Conservation (phyloP, 2,329 filamentous ascomycete genomes). For the Alternaria viburni region DNA sequence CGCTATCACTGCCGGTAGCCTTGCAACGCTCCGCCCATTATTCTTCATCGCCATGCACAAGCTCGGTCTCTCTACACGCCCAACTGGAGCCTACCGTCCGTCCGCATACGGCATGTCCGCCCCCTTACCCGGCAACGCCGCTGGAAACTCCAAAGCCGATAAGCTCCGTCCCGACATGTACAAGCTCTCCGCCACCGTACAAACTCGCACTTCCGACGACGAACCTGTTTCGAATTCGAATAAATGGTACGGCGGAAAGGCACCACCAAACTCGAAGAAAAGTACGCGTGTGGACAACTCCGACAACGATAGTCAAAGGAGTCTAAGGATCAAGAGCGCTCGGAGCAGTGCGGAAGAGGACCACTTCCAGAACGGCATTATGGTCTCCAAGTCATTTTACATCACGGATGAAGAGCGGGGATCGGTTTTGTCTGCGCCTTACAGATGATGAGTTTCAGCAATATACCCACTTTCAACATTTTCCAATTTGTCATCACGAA, state of each 20-base stretch:
- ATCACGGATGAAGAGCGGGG: conserved; percentile 38
- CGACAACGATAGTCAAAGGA: conserved; percentile 34
- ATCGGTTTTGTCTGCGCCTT: conserved; percentile 7
- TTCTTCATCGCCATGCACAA: conserved; percentile 33
- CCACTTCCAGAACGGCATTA: conserved; percentile 29
- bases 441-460: neutral
- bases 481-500: neutral
- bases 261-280: conserved; percentile 19
- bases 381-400: conserved; percentile 41
- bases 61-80: conserved; percentile 33
- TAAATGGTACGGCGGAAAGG: conserved; percentile 10
- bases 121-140: conserved; percentile 15
- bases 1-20: conserved; percentile 45
- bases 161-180: conserved; percentile 29
- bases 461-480: neutral
- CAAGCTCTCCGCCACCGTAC: conserved; percentile 24
- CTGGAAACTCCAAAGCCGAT: conserved; percentile 14
- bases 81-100: conserved; percentile 21
- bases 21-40: conserved; percentile 46
- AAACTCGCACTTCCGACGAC: conserved; percentile 24
- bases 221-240: neutral
- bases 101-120: conserved; percentile 30
- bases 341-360: conserved; percentile 26
- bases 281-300: conserved; percentile 9
- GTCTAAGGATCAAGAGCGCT: conserved; percentile 26